Evolutionary conservation across 345 rosid genomes (phyloP), one percentile per base, ranked within the genome.

Genomic region (Lepidium sativum): DNA sequence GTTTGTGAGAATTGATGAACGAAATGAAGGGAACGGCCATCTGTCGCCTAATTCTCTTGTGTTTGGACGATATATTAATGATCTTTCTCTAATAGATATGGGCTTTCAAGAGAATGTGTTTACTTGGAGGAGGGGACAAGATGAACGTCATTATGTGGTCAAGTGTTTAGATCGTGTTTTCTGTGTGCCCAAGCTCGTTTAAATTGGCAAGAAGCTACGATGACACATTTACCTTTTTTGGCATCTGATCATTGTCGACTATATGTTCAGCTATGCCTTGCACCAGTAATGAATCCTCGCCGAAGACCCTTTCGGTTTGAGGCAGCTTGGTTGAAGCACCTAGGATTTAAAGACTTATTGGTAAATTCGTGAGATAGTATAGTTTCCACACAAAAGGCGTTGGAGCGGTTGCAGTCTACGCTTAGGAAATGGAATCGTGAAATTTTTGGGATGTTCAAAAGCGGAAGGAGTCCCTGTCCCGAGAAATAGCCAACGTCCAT

Each of bases 361-460:
- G 1, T 2, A 1, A 6, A 2, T 0, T 41, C 44, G 6, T 41
- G 44, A 17, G 2, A 41, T 2, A 4, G 18, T 0, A 1, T 6
- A 1, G 0, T 41, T 2, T 1, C 18, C 0, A 41, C 44, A 0
- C 18, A 3, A 17, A 1, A 14, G 2, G 44, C 44, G 0, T 11
- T 41, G 0, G 17, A 0, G 0, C 3, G 9, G 1, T 1, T 41
- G 0, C 44, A 14, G 3, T 4, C 0, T 2, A 41, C 0, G 4
- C 7, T 41, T 4, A 6, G 9, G 1, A 15, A 15, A 1, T 52
- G 56, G 23, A 52, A 14, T 1, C 14, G 4, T 0, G 38, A 31
- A 38, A 29, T 0, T 52, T 52, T 6, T 38, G 56, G 1, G 21
- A 52, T 6, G 11, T 51, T 0, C 18, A 27, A 0, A 29, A 1